A percentile compares a stretch with the other conserved stretches of the same genome.
phyloP scores from a whole-genome alignment of 129 eudicot species.

The Lactuca sativa region DNA sequence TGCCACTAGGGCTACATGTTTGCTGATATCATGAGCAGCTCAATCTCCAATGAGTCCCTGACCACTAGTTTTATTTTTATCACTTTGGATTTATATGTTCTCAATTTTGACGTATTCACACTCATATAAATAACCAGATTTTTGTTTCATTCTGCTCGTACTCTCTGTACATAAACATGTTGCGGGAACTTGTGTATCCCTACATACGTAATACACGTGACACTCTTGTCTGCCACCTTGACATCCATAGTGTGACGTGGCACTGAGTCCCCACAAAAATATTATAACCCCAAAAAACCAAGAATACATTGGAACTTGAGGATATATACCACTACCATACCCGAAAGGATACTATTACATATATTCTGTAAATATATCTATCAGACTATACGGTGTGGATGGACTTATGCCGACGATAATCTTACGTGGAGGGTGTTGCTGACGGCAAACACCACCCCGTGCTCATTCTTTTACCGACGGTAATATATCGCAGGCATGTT shows the following conservation, averaged over 20 bases:
- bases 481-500: too few relatives aligned
- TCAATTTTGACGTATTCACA: neutral
- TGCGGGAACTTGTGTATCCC: neutral
- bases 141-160: constrained; percentile 13
- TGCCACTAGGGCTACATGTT: neutral
- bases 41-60: constrained; percentile 1
- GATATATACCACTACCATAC: neutral
- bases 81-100: neutral
- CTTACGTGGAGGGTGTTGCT: too few relatives aligned
- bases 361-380: too few relatives aligned
- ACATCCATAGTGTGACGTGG: constrained; percentile 26
- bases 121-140: neutral
- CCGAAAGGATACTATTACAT: too few relatives aligned
- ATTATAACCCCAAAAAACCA: neutral
- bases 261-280: neutral
- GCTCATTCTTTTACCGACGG: too few relatives aligned
- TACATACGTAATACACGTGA: constrained; percentile 22
- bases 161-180: neutral
- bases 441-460: too few relatives aligned
- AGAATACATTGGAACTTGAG: constrained; percentile 21
- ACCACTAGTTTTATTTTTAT: constrained; percentile 1
- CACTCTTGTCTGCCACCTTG: constrained; percentile 4
- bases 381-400: too few relatives aligned
- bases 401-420: too few relatives aligned
- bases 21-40: constrained; percentile 20